Base-by-base conservation (phyloP, 257 asterid species). In the Galeopsis tetrahit region DNA sequence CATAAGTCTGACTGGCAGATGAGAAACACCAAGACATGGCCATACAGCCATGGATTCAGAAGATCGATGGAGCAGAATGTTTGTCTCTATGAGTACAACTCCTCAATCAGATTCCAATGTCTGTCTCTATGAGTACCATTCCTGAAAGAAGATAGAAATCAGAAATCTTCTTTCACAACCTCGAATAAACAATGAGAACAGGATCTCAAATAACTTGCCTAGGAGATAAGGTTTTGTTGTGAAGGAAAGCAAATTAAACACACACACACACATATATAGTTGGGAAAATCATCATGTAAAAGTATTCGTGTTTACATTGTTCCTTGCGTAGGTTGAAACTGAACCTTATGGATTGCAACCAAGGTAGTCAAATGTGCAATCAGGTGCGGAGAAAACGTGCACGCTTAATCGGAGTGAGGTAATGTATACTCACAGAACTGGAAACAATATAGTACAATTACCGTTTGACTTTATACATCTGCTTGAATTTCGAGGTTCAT, bases 1-100 rank as follows among this genome's bases (percentile, higher is more conserved):
- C 86, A 88, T 85, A 73, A 74, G 69, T 75, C 62, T 33, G 51
- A 15, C 2, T 13, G 72, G 71, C 32, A 67, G 36, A 70, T 31
- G 21, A 5, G 15, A 74, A 10, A n/a, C 56, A 58, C 75, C 80
- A 66, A 62, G 46, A 49, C 11, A 70, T 31, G 36, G 53, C 77
- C 66, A 58, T 46, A 52, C 0, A 42, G 39, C 39, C 76, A 34
- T 56, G 14, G 63, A 56, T 55, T 38, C 48, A 52, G 59, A 57
- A 63, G 62, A 43, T 61, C 40, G 10, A 65, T 21, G 11, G 62
- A 59, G 72, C 68, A 58, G 68, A 60, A 69, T 59, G 33, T 76
- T 28, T 39, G 48, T 17, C 17, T 13, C 49, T 57, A 7, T 5
- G 52, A 40, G 7, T 36, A 59, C 11, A 52, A 46, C 42, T 69